Percentiles rank a stretch among this genome's conserved stretches.
These are phyloP conservation scores for Setaria viridis DNA, from an alignment of 202 grass and related monocot species.

Conservation along the genomic window DNA sequence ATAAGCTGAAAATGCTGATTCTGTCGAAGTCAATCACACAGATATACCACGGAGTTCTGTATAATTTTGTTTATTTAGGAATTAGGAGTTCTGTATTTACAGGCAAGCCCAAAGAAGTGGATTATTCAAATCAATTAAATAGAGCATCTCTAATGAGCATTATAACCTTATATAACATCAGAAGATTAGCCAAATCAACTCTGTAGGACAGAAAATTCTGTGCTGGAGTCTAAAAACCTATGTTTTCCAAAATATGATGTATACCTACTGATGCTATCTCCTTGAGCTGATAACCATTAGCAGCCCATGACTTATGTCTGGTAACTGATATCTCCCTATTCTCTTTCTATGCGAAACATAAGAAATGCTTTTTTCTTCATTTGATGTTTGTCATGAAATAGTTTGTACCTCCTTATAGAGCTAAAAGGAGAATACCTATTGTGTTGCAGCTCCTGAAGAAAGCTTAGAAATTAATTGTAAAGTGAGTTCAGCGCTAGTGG, in stretches of 20 bases:
- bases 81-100: slow-evolving; percentile 1
- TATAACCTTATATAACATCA: not conserved
- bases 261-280: not conserved
- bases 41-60: not conserved
- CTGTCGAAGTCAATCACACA: not conserved
- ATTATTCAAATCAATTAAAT: slow-evolving; percentile 21
- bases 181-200: slow-evolving; percentile 22
- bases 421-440: slow-evolving; percentile 25
- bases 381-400: slow-evolving; percentile 36
- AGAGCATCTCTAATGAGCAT: slow-evolving; percentile 25
- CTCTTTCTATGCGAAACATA: slow-evolving; percentile 22
- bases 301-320: not conserved
- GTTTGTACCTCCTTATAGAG: slow-evolving; percentile 32
- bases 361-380: slow-evolving; percentile 13
- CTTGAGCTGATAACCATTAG: not conserved
- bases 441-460: slow-evolving; percentile 85
- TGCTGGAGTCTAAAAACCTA: not conserved
- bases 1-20: slow-evolving; percentile 17
- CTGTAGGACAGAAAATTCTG: not conserved
- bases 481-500: slow-evolving; percentile 91
- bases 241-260: slow-evolving; percentile 12
- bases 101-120: not conserved
- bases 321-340: slow-evolving; percentile 21
- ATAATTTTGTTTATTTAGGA: not conserved
- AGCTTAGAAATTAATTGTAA: slow-evolving; percentile 97